A percentile compares a stretch with the other conserved stretches of the same genome.
phyloP scores from a whole-genome alignment of 352 stramenopile genomes.

The Globisporangium barbulae region DNA sequence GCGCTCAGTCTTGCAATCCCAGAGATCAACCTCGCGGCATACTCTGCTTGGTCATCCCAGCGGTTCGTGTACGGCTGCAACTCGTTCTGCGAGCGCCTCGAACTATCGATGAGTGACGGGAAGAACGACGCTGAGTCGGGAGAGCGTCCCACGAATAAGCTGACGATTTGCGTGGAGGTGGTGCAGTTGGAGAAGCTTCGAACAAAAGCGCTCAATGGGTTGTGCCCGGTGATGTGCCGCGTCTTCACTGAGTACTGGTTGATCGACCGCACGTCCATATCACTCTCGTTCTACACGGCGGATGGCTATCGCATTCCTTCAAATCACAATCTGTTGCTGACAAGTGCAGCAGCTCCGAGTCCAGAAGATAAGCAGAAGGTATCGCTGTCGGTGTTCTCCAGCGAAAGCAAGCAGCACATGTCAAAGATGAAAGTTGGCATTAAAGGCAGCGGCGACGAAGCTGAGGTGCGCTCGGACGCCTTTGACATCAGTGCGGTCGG shows the following conservation, averaged over 20 bases:
- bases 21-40: constrained; percentile 48
- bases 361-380: constrained; percentile 19
- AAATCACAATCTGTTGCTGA: constrained; percentile 34
- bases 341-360: constrained; percentile 11
- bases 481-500: constrained; percentile 82
- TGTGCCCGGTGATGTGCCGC: constrained; percentile 59
- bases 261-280: constrained; percentile 75
- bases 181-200: constrained; percentile 48
- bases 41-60: constrained; percentile 49
- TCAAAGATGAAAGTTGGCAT: constrained; percentile 80
- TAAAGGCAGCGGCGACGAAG: constrained; percentile 25
- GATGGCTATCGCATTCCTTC: constrained; percentile 58
- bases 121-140: constrained; percentile 20
- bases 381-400: constrained; percentile 74
- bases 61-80: constrained; percentile 70
- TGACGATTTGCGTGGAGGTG: constrained; percentile 62
- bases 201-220: constrained; percentile 34
- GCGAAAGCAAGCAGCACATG: constrained; percentile 55
- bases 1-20: constrained; percentile 73
- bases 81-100: constrained; percentile 63
- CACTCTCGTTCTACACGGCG: constrained; percentile 63
- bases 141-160: constrained; percentile 36
- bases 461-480: constrained; percentile 63
- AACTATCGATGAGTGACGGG: constrained; percentile 47
- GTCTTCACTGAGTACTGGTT: constrained; percentile 86